Evolutionary conservation across 495 filamentous ascomycete species (phyloP), one percentile per base, ranked within the genome.

Genomic region (Tuber melanosporum): DNA sequence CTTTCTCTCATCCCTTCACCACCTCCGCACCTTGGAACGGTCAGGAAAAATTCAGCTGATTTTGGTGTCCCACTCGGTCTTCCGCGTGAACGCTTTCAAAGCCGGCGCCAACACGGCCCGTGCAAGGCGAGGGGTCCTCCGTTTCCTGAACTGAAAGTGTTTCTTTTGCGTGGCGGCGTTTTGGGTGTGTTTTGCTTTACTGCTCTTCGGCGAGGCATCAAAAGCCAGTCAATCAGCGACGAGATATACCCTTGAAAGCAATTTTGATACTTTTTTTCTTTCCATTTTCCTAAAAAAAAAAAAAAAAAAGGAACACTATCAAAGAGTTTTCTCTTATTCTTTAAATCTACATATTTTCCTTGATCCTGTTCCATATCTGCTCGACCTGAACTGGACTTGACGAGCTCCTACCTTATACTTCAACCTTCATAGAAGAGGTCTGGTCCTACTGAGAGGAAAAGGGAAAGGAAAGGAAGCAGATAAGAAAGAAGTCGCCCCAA

Each of bases 41-140:
- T 80, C 80, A 74, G 75, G 76, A 77, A 81, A 72, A 72, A 77
- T 73, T 74, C 81, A 75, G 78, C 82, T 75, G 78, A 83, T 83
- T 83, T 81, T 83, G 82, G 77, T 76, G 82, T 82, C 79, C 79
- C 82, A 76, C 82, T 83, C 79, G 82, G 81, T 78, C 75, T 74
- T 77, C 77, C 82, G 82, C 74, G 82, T 83, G 79, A 83, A 83
- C 82, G 79, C 82, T 81, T 83, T 83, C 71, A 76, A 81, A 81
- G 82, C 82, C 82, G 82, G 82, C 82, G 82, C 82, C 82, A 81
- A 82, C 74, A 83, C 82, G 79, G 82, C 79, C 82, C 82, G 82
- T 83, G 82, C 82, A 83, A 83, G 82, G 82, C 82, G 79, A 77
- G 82, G 81, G 82, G 82, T 71, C 81, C 78, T 81, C 57, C 73